These are phyloP conservation scores for Cryphonectria radicalis DNA, from an alignment of 2,329 filamentous ascomycete species.

Conservation along the genomic window DNA sequence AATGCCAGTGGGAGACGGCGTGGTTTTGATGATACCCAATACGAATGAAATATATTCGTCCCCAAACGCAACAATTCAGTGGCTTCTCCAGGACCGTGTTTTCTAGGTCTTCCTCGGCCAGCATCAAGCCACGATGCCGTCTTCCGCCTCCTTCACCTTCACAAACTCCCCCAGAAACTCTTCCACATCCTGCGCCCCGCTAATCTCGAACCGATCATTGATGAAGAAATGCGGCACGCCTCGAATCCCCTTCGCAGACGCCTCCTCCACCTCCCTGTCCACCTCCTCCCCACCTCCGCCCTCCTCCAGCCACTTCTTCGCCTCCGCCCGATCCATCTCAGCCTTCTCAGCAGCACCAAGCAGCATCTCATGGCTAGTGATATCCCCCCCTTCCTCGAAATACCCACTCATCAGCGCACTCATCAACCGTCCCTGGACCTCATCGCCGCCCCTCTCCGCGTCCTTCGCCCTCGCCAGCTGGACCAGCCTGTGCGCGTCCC, in stretches of 20 bases:
- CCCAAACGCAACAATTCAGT: neutral
- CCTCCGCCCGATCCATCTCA: slow-evolving; percentile 57
- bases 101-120: neutral
- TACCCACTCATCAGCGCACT: slow-evolving; percentile 67
- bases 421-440: slow-evolving; percentile 62
- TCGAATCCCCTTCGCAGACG: slow-evolving; percentile 56
- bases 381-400: slow-evolving; percentile 67
- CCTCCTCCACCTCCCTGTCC: slow-evolving; percentile 58
- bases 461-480: slow-evolving; percentile 65
- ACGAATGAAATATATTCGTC: neutral
- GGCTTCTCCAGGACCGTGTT: neutral
- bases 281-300: slow-evolving; percentile 61
- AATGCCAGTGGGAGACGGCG: slow-evolving; percentile 10
- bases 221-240: slow-evolving; percentile 80
- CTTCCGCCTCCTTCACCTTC: slow-evolving; percentile 45
- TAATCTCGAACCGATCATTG: slow-evolving; percentile 67
- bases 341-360: slow-evolving; percentile 55
- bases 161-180: slow-evolving; percentile 70
- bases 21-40: slow-evolving; percentile 28
- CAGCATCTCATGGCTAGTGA: slow-evolving; percentile 61
- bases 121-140: neutral
- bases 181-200: slow-evolving; percentile 72
- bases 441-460: slow-evolving; percentile 35
- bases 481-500: slow-evolving; percentile 78
- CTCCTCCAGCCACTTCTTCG: slow-evolving; percentile 56